Evolutionary conservation across 352 stramenopile genomes (phyloP).

Genomic region (Phytophthora colocasiae): DNA sequence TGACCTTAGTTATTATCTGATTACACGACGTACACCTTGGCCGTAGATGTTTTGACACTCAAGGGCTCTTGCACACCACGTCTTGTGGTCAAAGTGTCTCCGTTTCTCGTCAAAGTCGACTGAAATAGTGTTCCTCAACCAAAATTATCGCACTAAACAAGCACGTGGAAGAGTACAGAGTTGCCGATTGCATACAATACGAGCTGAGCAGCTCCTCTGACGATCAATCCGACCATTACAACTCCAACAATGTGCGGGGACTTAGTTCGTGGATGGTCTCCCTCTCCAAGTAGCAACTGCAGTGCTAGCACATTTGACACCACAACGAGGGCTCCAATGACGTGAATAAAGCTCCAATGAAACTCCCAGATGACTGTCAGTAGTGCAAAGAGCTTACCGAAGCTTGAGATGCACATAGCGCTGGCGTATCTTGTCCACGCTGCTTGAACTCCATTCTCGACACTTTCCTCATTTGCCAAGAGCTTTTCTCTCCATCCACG

Average conservation of each 20-base stretch:
- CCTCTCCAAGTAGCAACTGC: constrained; percentile 69
- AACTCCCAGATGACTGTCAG: constrained; percentile 90
- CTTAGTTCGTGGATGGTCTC: constrained; percentile 39
- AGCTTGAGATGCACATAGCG: constrained; percentile 83
- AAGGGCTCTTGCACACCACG: too few species aligned
- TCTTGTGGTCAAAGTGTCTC: neutral
- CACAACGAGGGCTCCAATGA: constrained; percentile 77
- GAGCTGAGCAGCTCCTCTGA: constrained; percentile 57
- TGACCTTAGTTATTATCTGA: constrained; percentile 30
- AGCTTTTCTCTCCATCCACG: constrained; percentile 59
- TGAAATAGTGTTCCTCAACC: constrained; percentile 30
- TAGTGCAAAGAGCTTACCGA: constrained; percentile 86
- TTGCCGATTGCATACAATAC: constrained; percentile 74
- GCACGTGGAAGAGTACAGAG: constrained; percentile 78
- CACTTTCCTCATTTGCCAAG: constrained; percentile 12
- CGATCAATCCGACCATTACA: constrained; percentile 46
- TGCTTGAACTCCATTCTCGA: constrained; percentile 5
- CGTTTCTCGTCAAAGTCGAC: constrained; percentile 23
- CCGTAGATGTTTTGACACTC: too few species aligned
- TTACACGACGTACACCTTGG: constrained; percentile 6
- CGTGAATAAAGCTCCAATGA: constrained; percentile 86
- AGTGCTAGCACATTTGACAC: constrained; percentile 78
- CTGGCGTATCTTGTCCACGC: constrained; percentile 53
- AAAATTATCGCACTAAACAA: constrained; percentile 51
- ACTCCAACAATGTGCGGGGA: constrained; percentile 49